Conservation (phyloP, 2,329 filamentous ascomycete species). For the Botrytis pseudocinerea region DNA sequence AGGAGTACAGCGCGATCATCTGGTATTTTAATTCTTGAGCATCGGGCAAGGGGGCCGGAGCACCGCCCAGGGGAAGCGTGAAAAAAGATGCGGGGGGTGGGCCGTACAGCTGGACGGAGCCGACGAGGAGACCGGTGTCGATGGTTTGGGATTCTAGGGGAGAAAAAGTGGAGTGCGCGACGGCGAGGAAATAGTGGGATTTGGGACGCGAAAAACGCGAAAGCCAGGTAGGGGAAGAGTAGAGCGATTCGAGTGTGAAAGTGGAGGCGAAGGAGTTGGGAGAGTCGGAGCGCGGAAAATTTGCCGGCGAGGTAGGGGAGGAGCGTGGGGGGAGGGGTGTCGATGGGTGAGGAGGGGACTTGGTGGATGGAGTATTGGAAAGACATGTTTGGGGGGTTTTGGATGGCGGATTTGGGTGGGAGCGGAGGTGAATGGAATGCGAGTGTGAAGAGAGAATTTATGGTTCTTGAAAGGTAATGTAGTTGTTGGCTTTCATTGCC, state of each 20-base stretch:
- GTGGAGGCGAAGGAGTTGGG: slow-evolving; percentile 40
- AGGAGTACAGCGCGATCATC: not conserved
- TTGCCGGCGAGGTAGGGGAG: slow-evolving; percentile 34
- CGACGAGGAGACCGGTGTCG: not conserved
- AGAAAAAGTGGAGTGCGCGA: slow-evolving; percentile 26
- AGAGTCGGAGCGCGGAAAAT: slow-evolving; percentile 37
- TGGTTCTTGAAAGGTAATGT: not conserved
- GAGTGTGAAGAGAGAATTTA: not conserved
- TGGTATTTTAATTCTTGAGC: not conserved
- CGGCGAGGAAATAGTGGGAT: slow-evolving; percentile 41
- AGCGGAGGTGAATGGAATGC: not conserved
- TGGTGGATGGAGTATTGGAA: slow-evolving; percentile 32
- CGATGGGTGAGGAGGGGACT: slow-evolving; percentile 21
- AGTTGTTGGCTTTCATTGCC: no score
- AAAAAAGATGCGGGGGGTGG: not conserved
- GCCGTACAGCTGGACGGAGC: not conserved
- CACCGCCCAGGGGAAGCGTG: not conserved
- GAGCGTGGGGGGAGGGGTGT: slow-evolving; percentile 25
- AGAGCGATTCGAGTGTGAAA: slow-evolving; percentile 39
- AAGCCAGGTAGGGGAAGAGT: slow-evolving; percentile 37
- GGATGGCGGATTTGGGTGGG: no score
- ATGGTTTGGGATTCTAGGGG: not conserved
- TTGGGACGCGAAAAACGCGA: slow-evolving; percentile 32
- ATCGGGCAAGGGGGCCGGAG: not conserved
- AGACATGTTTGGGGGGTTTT: slow-evolving; percentile 20